Evolutionary conservation across 2,329 filamentous ascomycete genomes (phyloP).

Genomic region (Hymenoscyphus albidus): DNA sequence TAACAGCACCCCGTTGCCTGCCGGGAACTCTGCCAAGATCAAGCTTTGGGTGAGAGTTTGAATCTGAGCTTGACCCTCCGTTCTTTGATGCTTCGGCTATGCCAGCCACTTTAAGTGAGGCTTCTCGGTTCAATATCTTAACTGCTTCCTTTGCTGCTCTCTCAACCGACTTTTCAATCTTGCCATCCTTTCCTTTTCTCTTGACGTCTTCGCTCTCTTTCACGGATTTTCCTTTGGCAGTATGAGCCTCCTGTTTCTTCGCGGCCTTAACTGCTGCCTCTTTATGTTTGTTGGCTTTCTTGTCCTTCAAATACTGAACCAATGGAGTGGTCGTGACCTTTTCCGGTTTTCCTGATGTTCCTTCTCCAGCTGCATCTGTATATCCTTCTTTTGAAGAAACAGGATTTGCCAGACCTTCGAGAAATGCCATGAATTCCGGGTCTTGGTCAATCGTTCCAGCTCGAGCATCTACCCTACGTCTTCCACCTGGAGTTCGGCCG

Average conservation of each 20-base stretch:
- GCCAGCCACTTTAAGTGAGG: constrained; percentile 43
- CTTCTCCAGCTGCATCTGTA: constrained; percentile 38
- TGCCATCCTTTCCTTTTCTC: constrained; percentile 58
- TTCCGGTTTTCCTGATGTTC: constrained; percentile 34
- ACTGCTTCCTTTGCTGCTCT: constrained; percentile 60
- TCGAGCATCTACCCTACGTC: constrained; percentile 73
- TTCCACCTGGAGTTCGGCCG: constrained; percentile 73
- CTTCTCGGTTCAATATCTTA: constrained; percentile 60
- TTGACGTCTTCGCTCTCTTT: constrained; percentile 54
- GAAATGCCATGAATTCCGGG: constrained; percentile 88
- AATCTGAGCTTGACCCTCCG: constrained; percentile 35
- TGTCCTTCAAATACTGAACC: constrained; percentile 85
- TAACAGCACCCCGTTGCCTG: constrained; percentile 40
- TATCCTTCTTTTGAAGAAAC: constrained; percentile 46
- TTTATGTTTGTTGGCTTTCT: constrained; percentile 73
- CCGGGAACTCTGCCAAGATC: constrained; percentile 45
- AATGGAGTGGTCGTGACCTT: constrained; percentile 81
- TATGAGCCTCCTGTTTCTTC: constrained; percentile 47
- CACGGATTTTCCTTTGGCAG: constrained; percentile 47
- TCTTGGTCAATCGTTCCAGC: constrained; percentile 97
- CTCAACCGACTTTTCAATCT: constrained; percentile 57
- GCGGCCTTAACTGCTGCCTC: constrained; percentile 52
- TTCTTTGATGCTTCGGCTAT: constrained; percentile 13
- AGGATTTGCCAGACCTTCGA: constrained; percentile 79
- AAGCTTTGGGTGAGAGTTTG: constrained; percentile 44